Conservation (phyloP, 1,284 basidiomycete genomes). For the Ganoderma sp. region DNA sequence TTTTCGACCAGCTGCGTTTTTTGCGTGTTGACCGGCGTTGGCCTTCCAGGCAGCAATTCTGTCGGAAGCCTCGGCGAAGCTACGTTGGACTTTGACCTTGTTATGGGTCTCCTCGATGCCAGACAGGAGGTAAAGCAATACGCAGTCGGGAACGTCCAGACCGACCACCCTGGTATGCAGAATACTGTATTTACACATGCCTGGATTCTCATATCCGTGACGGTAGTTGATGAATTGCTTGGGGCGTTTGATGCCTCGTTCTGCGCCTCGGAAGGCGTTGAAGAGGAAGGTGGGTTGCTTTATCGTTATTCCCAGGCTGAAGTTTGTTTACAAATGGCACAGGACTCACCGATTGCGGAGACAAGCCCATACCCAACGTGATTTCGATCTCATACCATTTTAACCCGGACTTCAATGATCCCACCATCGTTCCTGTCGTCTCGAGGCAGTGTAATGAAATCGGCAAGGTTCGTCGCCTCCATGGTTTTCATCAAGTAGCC, state of each 20-base stretch:
- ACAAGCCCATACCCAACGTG: slow-evolving; percentile 42
- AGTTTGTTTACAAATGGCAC: slow-evolving; percentile 38
- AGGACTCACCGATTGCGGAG: slow-evolving; percentile 48
- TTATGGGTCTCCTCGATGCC: slow-evolving; percentile 47
- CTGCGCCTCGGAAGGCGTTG: slow-evolving; percentile 14
- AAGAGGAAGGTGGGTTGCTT: slow-evolving; percentile 46
- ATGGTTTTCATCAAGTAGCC: background rate
- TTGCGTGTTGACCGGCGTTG: background rate
- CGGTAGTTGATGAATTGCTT: slow-evolving; percentile 17
- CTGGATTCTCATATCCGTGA: background rate
- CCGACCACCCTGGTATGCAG: background rate
- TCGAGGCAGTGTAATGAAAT: slow-evolving; percentile 47
- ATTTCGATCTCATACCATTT: slow-evolving; percentile 46
- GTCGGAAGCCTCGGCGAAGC: slow-evolving; percentile 50
- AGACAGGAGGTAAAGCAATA: slow-evolving; percentile 4
- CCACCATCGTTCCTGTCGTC: slow-evolving; percentile 34
- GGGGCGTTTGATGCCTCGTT: slow-evolving; percentile 12
- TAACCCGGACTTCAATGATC: slow-evolving; percentile 40
- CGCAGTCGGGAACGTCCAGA: background rate
- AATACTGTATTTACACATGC: background rate
- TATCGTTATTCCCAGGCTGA: slow-evolving; percentile 22
- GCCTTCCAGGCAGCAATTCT: slow-evolving; percentile 37
- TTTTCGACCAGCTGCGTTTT: background rate
- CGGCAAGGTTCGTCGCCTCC: slow-evolving; percentile 42
- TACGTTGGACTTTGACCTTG: slow-evolving; percentile 57